Evolutionary conservation across 192 early-diverging fungal species (phyloP).

Genomic region (Chytriomyces hyalinus): DNA sequence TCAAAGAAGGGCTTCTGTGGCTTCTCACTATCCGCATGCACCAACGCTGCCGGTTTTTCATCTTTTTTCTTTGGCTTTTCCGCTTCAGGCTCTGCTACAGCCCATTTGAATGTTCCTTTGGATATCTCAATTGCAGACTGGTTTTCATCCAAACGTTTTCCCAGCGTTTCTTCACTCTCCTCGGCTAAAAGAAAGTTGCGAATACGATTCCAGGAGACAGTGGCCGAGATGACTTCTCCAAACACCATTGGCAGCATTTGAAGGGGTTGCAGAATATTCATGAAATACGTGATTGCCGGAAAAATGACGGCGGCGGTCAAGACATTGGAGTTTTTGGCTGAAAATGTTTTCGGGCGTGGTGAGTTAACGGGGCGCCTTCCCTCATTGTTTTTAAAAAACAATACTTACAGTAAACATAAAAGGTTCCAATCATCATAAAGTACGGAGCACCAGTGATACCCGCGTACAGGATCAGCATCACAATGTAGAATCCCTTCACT

Average conservation of each 20-base stretch:
- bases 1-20: constrained; percentile 17
- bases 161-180: constrained; percentile 46
- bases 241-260: constrained; percentile 55
- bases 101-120: constrained; percentile 65
- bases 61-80: constrained; percentile 6
- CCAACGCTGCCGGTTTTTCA: not conserved
- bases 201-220: constrained; percentile 57
- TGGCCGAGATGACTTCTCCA: not conserved
- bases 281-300: constrained; percentile 61
- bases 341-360: not conserved
- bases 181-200: constrained; percentile 57
- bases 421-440: constrained; percentile 26
- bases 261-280: constrained; percentile 61
- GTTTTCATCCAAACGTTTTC: not conserved
- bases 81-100: constrained; percentile 41
- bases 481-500: too few species aligned
- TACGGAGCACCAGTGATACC: not conserved
- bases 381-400: not conserved
- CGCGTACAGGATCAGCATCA: not conserved
- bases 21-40: not conserved
- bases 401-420: constrained; percentile 13
- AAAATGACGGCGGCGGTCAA: constrained; percentile 63
- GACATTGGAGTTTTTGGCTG: not conserved
- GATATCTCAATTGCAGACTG: constrained; percentile 52
- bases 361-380: not conserved